Conservation (phyloP, 2,329 filamentous ascomycete genomes). For the Fusarium mexicanum region DNA sequence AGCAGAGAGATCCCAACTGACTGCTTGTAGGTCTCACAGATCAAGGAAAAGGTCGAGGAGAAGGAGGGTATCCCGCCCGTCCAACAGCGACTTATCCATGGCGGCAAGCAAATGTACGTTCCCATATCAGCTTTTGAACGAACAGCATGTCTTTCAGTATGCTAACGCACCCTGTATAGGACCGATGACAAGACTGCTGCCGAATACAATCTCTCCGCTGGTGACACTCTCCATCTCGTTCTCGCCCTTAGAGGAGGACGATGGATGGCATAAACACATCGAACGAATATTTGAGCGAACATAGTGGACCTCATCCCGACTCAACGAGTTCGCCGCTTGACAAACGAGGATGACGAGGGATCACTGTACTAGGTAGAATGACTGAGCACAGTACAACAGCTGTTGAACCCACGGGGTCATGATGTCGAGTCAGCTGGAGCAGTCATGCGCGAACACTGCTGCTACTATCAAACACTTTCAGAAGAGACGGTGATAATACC, state of each 20-base stretch:
- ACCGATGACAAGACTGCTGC: conserved; percentile 91
- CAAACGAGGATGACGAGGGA: background rate
- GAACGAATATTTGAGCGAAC: conserved; percentile 3
- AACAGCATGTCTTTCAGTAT: background rate
- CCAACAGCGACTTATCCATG: conserved; percentile 95
- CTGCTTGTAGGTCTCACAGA: conserved; percentile 79
- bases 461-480: background rate
- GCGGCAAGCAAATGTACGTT: conserved; percentile 94
- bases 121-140: background rate
- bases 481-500: conserved; percentile 5
- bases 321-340: background rate
- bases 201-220: conserved; percentile 91
- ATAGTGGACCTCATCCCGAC: background rate
- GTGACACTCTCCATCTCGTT: conserved; percentile 93
- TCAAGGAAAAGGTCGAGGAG: conserved; percentile 99
- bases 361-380: conserved; percentile 23
- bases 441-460: background rate
- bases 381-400: conserved; percentile 9
- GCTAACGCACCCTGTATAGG: conserved; percentile 60
- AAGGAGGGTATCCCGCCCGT: conserved; percentile 98
- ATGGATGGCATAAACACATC: conserved; percentile 33
- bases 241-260: conserved; percentile 87
- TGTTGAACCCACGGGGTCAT: conserved; percentile 8
- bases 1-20: conserved; percentile 2
- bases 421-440: conserved; percentile 7